These are phyloP conservation scores for Byssochlamys sp. DNA, from an alignment of 2,329 filamentous ascomycete species.

Conservation along the genomic window DNA sequence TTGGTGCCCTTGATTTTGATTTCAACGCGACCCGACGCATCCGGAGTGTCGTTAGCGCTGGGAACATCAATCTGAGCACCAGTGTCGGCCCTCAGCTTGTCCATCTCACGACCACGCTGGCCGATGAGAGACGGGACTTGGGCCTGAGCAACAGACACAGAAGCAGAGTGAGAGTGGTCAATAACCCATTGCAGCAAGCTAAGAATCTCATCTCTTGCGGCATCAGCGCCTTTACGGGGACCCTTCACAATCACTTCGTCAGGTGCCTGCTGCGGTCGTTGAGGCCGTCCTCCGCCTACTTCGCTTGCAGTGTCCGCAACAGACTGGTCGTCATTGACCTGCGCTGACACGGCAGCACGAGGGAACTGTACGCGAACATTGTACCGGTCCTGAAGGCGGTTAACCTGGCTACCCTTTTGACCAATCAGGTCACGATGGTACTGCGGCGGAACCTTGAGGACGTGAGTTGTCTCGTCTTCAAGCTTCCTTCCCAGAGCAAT, in stretches of 20 bases:
- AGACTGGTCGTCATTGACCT: slow-evolving; percentile 56
- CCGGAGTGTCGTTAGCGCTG: slow-evolving; percentile 60
- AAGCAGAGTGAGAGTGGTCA: slow-evolving; percentile 73
- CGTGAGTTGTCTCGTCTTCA: slow-evolving; percentile 80
- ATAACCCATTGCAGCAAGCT: slow-evolving; percentile 80
- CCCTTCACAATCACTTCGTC: slow-evolving; percentile 89
- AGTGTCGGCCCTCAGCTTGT: slow-evolving; percentile 72
- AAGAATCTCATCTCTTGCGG: slow-evolving; percentile 81
- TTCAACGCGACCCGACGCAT: slow-evolving; percentile 61
- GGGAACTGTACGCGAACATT: slow-evolving; percentile 94
- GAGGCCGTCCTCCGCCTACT: slow-evolving; percentile 48
- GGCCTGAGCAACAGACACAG: slow-evolving; percentile 76
- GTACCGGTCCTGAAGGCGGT: slow-evolving; percentile 84
- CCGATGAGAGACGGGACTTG: slow-evolving; percentile 92
- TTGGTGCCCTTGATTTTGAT: slow-evolving; percentile 90
- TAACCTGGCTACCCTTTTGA: slow-evolving; percentile 75
- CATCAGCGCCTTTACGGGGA: slow-evolving; percentile 83
- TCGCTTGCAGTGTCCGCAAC: slow-evolving; percentile 62
- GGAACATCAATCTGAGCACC: slow-evolving; percentile 89
- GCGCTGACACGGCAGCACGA: slow-evolving; percentile 43
- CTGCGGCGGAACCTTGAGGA: slow-evolving; percentile 82
- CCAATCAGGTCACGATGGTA: slow-evolving; percentile 93
- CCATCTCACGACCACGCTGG: slow-evolving; percentile 79
- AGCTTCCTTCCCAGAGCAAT: slow-evolving; percentile 67
- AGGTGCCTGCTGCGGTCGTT: slow-evolving; percentile 61